Conservation (phyloP, 2,329 filamentous ascomycete species). For the Epichloe sp. region DNA sequence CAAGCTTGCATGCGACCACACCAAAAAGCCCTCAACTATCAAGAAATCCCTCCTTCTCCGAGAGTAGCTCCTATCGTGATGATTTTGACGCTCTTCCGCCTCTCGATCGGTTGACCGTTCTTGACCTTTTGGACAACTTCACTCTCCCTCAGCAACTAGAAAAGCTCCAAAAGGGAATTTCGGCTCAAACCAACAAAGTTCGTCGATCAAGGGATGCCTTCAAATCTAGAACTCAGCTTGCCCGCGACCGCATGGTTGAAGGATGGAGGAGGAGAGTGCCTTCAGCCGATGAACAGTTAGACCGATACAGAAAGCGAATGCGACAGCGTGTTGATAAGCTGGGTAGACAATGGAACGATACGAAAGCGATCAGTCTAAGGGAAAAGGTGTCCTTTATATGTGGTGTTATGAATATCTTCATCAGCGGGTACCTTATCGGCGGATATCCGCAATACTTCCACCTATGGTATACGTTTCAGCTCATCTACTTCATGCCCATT, state of each 20-base stretch:
- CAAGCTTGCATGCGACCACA: slow-evolving; percentile 32
- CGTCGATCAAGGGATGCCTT: slow-evolving; percentile 69
- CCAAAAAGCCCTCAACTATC: slow-evolving; percentile 48
- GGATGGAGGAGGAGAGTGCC: slow-evolving; percentile 83
- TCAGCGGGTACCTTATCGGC: slow-evolving; percentile 88
- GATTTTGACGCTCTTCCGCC: slow-evolving; percentile 81
- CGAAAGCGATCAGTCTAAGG: slow-evolving; percentile 76
- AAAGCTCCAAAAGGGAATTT: slow-evolving; percentile 73
- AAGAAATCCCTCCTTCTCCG: slow-evolving; percentile 69
- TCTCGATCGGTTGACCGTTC: slow-evolving; percentile 76
- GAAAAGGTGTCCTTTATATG: slow-evolving; percentile 96
- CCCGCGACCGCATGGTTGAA: slow-evolving; percentile 81
- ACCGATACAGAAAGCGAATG: slow-evolving; percentile 82
- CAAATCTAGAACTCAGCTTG: slow-evolving; percentile 60
- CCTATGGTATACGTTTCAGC: slow-evolving; percentile 78
- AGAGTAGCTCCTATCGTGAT: slow-evolving; percentile 72
- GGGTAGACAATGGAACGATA: slow-evolving; percentile 75
- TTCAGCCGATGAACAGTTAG: slow-evolving; percentile 80
- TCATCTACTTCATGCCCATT: slow-evolving; percentile 94
- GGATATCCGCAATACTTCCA: slow-evolving; percentile 78
- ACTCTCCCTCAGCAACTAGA: slow-evolving; percentile 82
- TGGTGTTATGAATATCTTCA: slow-evolving; percentile 92
- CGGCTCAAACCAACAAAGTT: slow-evolving; percentile 73
- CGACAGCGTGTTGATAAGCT: slow-evolving; percentile 78
- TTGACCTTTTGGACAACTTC: slow-evolving; percentile 90